Base-by-base conservation (phyloP, 352 stramenopile genomes). In the Globisporangium iwayamae region DNA sequence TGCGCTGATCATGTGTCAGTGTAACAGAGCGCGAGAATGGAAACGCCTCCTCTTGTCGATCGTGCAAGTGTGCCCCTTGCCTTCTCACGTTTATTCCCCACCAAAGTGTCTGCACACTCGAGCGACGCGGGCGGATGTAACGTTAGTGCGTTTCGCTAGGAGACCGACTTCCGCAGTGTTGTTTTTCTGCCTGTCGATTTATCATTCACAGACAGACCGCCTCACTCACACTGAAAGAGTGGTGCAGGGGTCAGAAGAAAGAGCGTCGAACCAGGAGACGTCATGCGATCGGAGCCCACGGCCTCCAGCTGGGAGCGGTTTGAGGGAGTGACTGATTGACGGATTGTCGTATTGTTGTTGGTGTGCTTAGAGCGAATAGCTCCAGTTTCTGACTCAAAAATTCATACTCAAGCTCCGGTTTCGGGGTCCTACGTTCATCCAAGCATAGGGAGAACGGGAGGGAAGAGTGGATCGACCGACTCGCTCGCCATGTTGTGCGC, bases 331-430 rank as follows among this genome's bases (percentile, higher is more conserved):
- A 30, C 4, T 1, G 43, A 20, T 6, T 7, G 43, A 9, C 8
- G 20, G 30, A 8, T 43, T 36, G 52, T 30, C 52, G 11, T 3
- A 4, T 57, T 32, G 52, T 46, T 18, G 30, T n/a, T 32, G 32
- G 51, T 45, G 45, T n/a, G 51, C 30, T 57, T n/a, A 57, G 36
- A 43, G 18, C 8, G 43, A 32, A 45, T 41, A 57, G 32, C 52
- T 45, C 52, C 52, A 30, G 52, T 45, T 57, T 57, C 18, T 57
- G 52, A 30, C 52, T 45, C 32, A 57, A 57, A 57, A 57, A 57
- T 57, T 10, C 32, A 57, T n/a, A 13, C 18, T 11, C 7, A 30
- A 30, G 52, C 52, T 57, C 52, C 36, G 22, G 16, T 38, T 43
- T 38, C 4, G 22, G 22, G 20, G 55, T 60, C 55, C 55, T 57